phyloP scores from a whole-genome alignment of 441 rosid species.

The Arabidopsis lyrata region DNA sequence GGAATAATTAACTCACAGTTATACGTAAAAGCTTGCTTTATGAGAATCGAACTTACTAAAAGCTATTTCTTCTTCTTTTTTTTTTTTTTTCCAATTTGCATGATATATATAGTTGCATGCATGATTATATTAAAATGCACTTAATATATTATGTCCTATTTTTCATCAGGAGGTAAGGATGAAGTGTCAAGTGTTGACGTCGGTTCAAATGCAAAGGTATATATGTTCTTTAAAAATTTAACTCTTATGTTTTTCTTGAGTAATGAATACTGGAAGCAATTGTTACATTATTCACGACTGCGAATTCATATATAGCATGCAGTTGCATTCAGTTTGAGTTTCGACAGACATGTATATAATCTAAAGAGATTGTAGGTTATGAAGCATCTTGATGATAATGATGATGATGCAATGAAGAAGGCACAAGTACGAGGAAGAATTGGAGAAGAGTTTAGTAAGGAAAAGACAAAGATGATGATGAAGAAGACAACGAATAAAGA shows the following conservation, averaged over 20 bases:
- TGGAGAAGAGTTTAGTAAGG: slow-evolving; percentile 33
- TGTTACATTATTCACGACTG: neutral
- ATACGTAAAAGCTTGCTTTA: slow-evolving; percentile 21
- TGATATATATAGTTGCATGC: neutral
- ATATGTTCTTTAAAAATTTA: neutral
- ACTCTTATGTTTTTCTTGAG: neutral
- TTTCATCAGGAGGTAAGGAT: slow-evolving; percentile 27
- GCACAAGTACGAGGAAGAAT: slow-evolving; percentile 12
- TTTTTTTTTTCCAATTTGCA: neutral
- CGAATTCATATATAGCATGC: neutral
- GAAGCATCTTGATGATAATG: slow-evolving; percentile 18
- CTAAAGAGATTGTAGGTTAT: slow-evolving; percentile 13
- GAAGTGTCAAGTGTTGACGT: slow-evolving; percentile 31
- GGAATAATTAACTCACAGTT: neutral
- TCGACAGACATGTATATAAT: neutral
- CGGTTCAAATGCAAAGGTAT: slow-evolving; percentile 36
- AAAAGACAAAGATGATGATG: slow-evolving; percentile 28
- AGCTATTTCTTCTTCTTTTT: neutral
- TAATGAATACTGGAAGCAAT: slow-evolving; percentile 1
- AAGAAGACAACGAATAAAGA: slow-evolving; percentile 34
- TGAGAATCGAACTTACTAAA: neutral
- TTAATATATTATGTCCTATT: neutral
- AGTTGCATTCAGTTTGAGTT: neutral
- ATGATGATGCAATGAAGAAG: slow-evolving; percentile 27
- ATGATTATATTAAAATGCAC: slow-evolving; percentile 4